These are phyloP conservation scores for Leptographium wingfieldii DNA, from an alignment of 2,329 filamentous ascomycete genomes.

Conservation along the genomic window DNA sequence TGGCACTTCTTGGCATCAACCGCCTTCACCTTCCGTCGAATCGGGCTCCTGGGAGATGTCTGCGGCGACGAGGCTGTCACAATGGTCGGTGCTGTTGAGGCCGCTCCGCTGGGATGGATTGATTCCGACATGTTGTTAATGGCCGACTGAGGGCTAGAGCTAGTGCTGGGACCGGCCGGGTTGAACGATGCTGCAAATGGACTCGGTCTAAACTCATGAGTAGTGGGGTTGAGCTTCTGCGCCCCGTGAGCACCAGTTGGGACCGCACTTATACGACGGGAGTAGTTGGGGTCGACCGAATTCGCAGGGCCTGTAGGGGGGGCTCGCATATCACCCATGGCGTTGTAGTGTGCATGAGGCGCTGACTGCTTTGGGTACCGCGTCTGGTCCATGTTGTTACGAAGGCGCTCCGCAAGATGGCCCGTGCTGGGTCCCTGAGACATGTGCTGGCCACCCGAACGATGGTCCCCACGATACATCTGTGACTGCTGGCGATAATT, in stretches of 20 bases:
- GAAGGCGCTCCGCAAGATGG: constrained; percentile 36
- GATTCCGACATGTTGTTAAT: constrained; percentile 31
- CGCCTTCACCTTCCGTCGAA: constrained; percentile 59
- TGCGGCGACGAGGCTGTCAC: constrained; percentile 5
- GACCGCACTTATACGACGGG: constrained; percentile 39
- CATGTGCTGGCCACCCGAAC: constrained; percentile 28
- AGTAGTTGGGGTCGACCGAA: constrained; percentile 36
- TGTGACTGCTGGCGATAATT: constrained; percentile 33
- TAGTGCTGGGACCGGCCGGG: constrained; percentile 53
- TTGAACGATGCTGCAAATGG: constrained; percentile 72
- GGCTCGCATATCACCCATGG: constrained; percentile 50
- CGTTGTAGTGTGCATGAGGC: constrained; percentile 25
- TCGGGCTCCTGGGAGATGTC: constrained; percentile 20
- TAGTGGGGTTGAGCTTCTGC: constrained; percentile 51
- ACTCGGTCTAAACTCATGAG: constrained; percentile 74
- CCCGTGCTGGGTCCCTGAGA: constrained; percentile 29
- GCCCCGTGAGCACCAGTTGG: constrained; percentile 32
- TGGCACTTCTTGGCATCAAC: constrained; percentile 58
- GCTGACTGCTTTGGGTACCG: constrained; percentile 22
- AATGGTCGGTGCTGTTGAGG: neutral
- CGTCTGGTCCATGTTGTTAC: constrained; percentile 31
- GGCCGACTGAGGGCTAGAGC: constrained; percentile 58
- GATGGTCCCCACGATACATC: constrained; percentile 36
- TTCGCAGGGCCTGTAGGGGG: constrained; percentile 64
- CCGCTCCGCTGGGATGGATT: constrained; percentile 10